phyloP scores from a whole-genome alignment of 768 basidiomycete genomes.

The Suillus lakei region DNA sequence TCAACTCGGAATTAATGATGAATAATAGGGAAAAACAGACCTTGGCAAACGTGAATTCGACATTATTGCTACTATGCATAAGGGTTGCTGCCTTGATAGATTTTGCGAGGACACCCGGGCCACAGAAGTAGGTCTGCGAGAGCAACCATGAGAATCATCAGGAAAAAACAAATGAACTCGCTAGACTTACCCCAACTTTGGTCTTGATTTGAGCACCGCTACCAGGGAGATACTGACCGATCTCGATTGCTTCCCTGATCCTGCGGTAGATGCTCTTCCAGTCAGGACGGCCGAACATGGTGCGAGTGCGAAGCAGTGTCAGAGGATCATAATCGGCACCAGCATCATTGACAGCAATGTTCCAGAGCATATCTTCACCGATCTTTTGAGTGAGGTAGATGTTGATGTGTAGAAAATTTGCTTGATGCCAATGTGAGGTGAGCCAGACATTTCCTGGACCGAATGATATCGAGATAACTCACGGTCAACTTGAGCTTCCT shows the following conservation, averaged over 20 bases:
- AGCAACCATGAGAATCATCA: slow-evolving; percentile 10
- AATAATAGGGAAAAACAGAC: slow-evolving; percentile 42
- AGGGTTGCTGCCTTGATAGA: slow-evolving; percentile 75
- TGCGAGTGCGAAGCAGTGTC: slow-evolving; percentile 85
- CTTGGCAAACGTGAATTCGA: slow-evolving; percentile 86
- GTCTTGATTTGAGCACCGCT: slow-evolving; percentile 80
- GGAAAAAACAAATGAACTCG: slow-evolving; percentile 1
- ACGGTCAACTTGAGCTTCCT: slow-evolving; percentile 89
- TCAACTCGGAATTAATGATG: slow-evolving; percentile 13
- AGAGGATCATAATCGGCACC: slow-evolving; percentile 88
- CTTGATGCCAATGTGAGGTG: slow-evolving; percentile 43
- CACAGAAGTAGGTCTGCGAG: slow-evolving; percentile 85
- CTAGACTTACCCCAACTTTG: slow-evolving; percentile 72
- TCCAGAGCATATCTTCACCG: slow-evolving; percentile 87
- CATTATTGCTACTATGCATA: slow-evolving; percentile 53
- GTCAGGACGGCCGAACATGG: slow-evolving; percentile 91
- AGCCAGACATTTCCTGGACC: neutral
- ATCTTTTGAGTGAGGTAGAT: slow-evolving; percentile 91
- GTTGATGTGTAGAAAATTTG: slow-evolving; percentile 91
- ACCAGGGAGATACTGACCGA: slow-evolving; percentile 82
- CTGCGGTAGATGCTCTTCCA: slow-evolving; percentile 82
- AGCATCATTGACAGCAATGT: slow-evolving; percentile 86
- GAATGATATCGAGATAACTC: slow-evolving; percentile 36
- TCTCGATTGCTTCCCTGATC: slow-evolving; percentile 79
- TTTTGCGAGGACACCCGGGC: slow-evolving; percentile 76